Base-by-base conservation (phyloP, 1,139 yeast genomes). In the Blastobotrys buckinghamii region DNA sequence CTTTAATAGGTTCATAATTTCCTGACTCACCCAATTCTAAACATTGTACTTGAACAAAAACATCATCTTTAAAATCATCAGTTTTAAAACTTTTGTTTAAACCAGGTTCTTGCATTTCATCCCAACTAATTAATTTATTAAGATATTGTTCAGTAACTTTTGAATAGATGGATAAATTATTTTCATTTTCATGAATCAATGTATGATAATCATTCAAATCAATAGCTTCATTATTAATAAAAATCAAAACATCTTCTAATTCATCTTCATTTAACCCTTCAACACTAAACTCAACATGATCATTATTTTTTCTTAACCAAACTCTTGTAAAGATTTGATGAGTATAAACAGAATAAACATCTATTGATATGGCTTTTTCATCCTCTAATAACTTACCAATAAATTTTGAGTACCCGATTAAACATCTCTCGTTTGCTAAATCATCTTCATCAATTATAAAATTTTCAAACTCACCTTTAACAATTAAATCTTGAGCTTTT, bases 111-210 rank as follows among this genome's bases (percentile, higher is more conserved):
- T 61, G 67, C 61, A 63, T 55, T 35, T 59, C 63, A 45, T 63
- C 67, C 67, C 67, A 63, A 46, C 66, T 61, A 6, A 49, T 43
- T 35, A 63, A 45, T 32, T 58, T 55, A 15, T 61, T 62, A 19
- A 63, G 39, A 43, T 56, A 61, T n/a, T 47, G 50, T 7, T 29
- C 30, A 9, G 52, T 47, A 6, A 58, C 47, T 10, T 34, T 22
- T 1, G 45, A 27, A 12, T 35, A 36, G 16, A 42, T 9, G 2
- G 16, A n/a, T 15, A 42, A 19, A 15, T 12, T 20, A 22, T 35
- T n/a, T 8, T 17, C 8, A 27, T 16, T 15, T 24, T 30, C n/a
- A 3, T 24, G 29, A 6, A 35, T 17, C 12, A 29, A 10, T 29
- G 12, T 3, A 29, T 6, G 4, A 29, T 12, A 5, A 29, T 29